Percentiles rank a stretch among this genome's conserved stretches.
These are phyloP conservation scores for Rhizopus delemar DNA, from an alignment of 371 early-diverging fungal species.

Conservation along the genomic window DNA sequence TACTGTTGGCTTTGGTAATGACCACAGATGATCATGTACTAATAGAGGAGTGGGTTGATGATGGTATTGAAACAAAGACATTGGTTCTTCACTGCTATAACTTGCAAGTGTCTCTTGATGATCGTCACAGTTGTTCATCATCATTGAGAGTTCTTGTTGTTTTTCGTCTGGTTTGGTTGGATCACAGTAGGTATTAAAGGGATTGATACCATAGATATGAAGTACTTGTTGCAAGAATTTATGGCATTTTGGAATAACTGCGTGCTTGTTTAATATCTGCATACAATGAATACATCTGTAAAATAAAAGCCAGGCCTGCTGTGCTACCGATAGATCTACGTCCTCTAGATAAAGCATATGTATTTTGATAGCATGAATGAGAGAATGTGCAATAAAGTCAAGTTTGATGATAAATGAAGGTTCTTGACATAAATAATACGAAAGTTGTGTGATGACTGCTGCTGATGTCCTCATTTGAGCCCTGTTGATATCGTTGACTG, in stretches of 20 bases:
- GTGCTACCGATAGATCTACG: slow-evolving; percentile 28
- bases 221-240: slow-evolving; percentile 43
- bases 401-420: slow-evolving; percentile 33
- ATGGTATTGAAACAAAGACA: not conserved
- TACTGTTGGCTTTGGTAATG: not conserved
- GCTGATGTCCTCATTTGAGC: slow-evolving; percentile 32
- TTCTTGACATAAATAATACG: slow-evolving; percentile 26
- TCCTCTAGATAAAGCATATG: slow-evolving; percentile 29
- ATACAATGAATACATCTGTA: slow-evolving; percentile 34
- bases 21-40: not conserved
- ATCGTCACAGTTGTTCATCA: not conserved
- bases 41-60: not conserved
- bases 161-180: not conserved
- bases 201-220: slow-evolving; percentile 19
- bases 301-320: slow-evolving; percentile 40
- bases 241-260: slow-evolving; percentile 36
- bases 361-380: slow-evolving; percentile 32
- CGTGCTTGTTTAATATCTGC: slow-evolving; percentile 29
- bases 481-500: slow-evolving; percentile 20
- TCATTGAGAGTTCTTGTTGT: no score
- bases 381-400: slow-evolving; percentile 31
- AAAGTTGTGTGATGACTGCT: slow-evolving; percentile 39
- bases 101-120: not conserved
- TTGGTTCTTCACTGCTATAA: not conserved
- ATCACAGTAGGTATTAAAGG: not conserved